Base-by-base conservation (phyloP, 1,284 basidiomycete genomes). In the Athelia psychrophila region DNA sequence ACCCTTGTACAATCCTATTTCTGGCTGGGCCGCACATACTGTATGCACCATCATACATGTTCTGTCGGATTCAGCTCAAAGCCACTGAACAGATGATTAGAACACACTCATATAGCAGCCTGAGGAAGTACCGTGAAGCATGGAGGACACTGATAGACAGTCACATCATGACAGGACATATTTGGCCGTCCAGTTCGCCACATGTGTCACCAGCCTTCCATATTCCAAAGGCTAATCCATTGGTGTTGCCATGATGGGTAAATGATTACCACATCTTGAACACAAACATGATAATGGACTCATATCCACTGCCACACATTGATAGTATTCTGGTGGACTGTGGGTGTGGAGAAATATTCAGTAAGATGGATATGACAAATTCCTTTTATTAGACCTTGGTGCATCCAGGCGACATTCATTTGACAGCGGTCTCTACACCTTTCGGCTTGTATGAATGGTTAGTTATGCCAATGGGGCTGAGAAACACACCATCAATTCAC, bases 391-490 rank as follows among this genome's bases (percentile, higher is more conserved):
- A n/a, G n/a, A n/a, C n/a, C n/a, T n/a, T n/a, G n/a, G n/a, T n/a
- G n/a, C n/a, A n/a, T n/a, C n/a, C n/a, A n/a, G n/a, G n/a, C n/a
- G n/a, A n/a, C n/a, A n/a, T n/a, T n/a, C n/a, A n/a, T n/a, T n/a
- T n/a, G n/a, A n/a, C n/a, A n/a, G n/a, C n/a, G n/a, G n/a, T n/a
- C n/a, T n/a, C n/a, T n/a, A n/a, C n/a, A n/a, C n/a, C 55, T 0
- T 63, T 53, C 47, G 62, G 62, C 0, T 23, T 64, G 0, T 66
- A 59, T 16, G 55, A 69, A 27, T 70, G 64, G 62, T 27, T 38
- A 0, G 60, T 66, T 0, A 68, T 68, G 68, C 65, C 61, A 0
- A 61, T 63, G 55, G 68, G 64, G 0, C 52, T 63, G 0, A 42
- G 35, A 0, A 70, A 71, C 45, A 55, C 59, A 0, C 64, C 57